Evolutionary conservation across 2,329 filamentous ascomycete genomes (phyloP), one percentile per base, ranked within the genome.

Genomic region (Phaeosphaeria sp.): DNA sequence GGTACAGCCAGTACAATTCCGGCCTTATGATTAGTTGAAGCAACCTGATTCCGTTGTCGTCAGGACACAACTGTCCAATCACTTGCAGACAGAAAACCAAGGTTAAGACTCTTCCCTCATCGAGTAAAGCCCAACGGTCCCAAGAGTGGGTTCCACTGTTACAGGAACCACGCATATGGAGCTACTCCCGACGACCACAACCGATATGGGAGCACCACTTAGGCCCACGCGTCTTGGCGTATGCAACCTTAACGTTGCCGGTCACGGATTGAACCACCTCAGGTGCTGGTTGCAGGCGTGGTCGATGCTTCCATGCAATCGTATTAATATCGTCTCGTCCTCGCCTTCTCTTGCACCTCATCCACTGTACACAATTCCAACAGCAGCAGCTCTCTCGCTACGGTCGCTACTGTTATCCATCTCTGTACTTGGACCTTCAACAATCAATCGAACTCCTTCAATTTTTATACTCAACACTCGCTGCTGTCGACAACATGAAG

Each of bases 361-460:
- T 50, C 60, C 44, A 42, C 50, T 48, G 64, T 61, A 62, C 60
- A 63, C 60, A 63, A 62, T 62, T 59, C 53, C 44, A 25, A 55
- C 64, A 69, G 60, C 43, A 64, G 71, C 63, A 76, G 69, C 74
- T 77, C 74, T 64, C 68, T 76, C 74, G 73, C 69, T 77, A 77
- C 70, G 73, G 74, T 75, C 75, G 63, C 68, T 65, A 15, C 59
- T 73, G 60, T 66, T 49, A 60, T 66, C 61, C 64, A 71, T 68
- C 64, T 65, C 73, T 68, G 65, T 60, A 66, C 58, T 59, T 42
- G 52, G 56, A 60, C 60, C 58, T 60, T 64, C 39, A 56, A 58
- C 60, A 57, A 36, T 15, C 30, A 36, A 36, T 46, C 52, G 9
- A 46, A 23, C 27, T 46, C 20, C 52, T 56, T 39, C 63, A 59